Evolutionary conservation across 345 rosid species (phyloP), one percentile per base, ranked within the genome.

Genomic region (Camelina neglecta): DNA sequence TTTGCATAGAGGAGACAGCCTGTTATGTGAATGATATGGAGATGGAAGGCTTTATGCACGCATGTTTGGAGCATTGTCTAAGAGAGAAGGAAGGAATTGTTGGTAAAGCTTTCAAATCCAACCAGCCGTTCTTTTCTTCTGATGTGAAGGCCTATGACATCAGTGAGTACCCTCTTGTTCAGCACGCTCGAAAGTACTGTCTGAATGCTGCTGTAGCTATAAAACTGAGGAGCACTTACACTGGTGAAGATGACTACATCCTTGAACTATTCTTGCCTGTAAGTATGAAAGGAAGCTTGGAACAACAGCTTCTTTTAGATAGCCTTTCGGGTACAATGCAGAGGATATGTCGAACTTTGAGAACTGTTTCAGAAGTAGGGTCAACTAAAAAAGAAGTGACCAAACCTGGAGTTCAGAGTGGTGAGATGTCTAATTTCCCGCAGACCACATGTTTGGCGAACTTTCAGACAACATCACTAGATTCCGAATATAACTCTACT

Each of bases 131-230:
- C 81, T 92, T 90, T 82, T 74, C 83, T 66, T 77, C 91, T 56
- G 89, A 95, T 81, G 97, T 90, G 35, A 95, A 95, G 82, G 68
- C 86, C 45, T 88, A 86, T 72, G 84, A 89, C 80, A 88, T 95
- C 73, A 68, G 72, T 18, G 90, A 88, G 48, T 90, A 89, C 81
- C 96, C 99, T 36, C 89, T 90, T 44, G 99, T 95, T 59, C 97
- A 92, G 31, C 97, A 89, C 73, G 96, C 97, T 65, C 92, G 99
- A 58, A 89, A 87, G 74, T 86, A 83, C 74, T 86, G 90, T 41
- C 78, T 95, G 47, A 89, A 84, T 83, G 97, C 99, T 68, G 97
- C 92, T 11, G 99, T 95, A 72, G 96, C 97, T 44, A 88, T 89
- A 73, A 87, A 90, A 82, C 83, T 95, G 51, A 90, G 92, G 78